Percentiles rank a stretch among this genome's conserved stretches.
phyloP scores from a whole-genome alignment of 2,329 filamentous ascomycete genomes.

The Trichothecium roseum region DNA sequence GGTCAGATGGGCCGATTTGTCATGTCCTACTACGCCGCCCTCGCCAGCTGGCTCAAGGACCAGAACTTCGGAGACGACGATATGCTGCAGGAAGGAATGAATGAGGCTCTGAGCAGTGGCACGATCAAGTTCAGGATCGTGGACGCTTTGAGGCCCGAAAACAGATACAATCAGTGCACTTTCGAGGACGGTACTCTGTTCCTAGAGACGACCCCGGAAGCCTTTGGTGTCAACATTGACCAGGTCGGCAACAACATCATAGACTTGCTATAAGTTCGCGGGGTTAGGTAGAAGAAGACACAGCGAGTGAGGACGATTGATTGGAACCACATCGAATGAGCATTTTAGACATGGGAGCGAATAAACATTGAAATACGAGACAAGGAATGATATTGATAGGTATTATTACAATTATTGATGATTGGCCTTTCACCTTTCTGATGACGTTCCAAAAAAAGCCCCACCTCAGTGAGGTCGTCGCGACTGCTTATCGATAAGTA shows the following conservation, averaged over 20 bases:
- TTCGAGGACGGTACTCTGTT: slow-evolving; percentile 39
- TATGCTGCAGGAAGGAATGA: slow-evolving; percentile 35
- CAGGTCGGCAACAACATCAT: too few relatives aligned
- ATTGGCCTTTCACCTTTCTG: too few relatives aligned
- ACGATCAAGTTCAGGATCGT: slow-evolving; percentile 36
- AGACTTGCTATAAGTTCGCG: too few relatives aligned
- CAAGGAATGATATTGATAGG: too few relatives aligned
- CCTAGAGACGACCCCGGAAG: slow-evolving; percentile 25
- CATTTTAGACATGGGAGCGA: too few relatives aligned
- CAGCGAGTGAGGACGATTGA: too few relatives aligned
- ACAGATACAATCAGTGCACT: slow-evolving; percentile 32
- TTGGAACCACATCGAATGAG: too few relatives aligned
- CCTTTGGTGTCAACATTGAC: slow-evolving; percentile 25
- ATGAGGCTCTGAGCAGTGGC: slow-evolving; percentile 32
- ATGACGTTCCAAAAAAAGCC: too few relatives aligned
- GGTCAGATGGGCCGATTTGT: slow-evolving; percentile 28
- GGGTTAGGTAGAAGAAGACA: too few relatives aligned
- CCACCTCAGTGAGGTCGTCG: too few relatives aligned
- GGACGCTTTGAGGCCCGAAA: slow-evolving; percentile 27
- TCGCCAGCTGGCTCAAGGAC: slow-evolving; percentile 28
- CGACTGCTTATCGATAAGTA: slow-evolving; percentile 2
- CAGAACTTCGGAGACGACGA: slow-evolving; percentile 38
- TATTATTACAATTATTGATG: too few relatives aligned
- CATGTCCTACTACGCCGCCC: slow-evolving; percentile 31
- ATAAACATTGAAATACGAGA: too few relatives aligned